Evolutionary conservation across 192 early-diverging fungal species (phyloP).

Genomic region (Coemansia sp.): DNA sequence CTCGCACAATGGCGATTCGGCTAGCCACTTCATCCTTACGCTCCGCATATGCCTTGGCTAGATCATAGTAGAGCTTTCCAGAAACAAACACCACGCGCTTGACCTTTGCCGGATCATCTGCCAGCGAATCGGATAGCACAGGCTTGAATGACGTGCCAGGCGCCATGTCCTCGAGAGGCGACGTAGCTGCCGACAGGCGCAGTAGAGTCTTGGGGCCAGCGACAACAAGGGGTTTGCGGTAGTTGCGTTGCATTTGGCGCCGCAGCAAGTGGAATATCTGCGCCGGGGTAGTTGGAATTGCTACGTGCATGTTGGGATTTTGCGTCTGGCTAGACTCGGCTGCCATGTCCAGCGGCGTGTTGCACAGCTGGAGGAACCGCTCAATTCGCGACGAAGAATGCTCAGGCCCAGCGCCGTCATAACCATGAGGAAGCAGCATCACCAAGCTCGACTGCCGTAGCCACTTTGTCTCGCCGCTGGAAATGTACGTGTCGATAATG

Average conservation of each 20-base stretch:
- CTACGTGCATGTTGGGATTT: constrained; percentile 94
- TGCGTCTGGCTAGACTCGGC: constrained; percentile 52
- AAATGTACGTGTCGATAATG: constrained; percentile 89
- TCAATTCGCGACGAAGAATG: constrained; percentile 91
- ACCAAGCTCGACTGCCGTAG: constrained; percentile 88
- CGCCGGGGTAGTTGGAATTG: constrained; percentile 89
- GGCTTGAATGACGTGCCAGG: constrained; percentile 85
- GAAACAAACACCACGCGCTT: constrained; percentile 77
- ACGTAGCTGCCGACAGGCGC: constrained; percentile 67
- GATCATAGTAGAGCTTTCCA: constrained; percentile 93
- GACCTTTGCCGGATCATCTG: constrained; percentile 39
- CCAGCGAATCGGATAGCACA: constrained; percentile 67
- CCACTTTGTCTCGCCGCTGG: constrained; percentile 94
- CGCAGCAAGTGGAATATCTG: constrained; percentile 97
- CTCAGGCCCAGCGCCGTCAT: constrained; percentile 95
- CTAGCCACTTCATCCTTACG: constrained; percentile 57
- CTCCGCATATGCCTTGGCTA: constrained; percentile 70
- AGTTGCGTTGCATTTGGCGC: constrained; percentile 86
- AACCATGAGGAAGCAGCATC: constrained; percentile 94
- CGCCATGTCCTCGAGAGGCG: constrained; percentile 78
- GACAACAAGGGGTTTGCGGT: constrained; percentile 93
- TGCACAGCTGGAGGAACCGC: constrained; percentile 92
- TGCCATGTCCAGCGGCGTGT: constrained; percentile 69
- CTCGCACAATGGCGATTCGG: constrained; percentile 76
- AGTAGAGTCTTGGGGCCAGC: constrained; percentile 74